Conservation (phyloP, 2,329 filamentous ascomycete species). For the Tolypocladium guangdongense region DNA sequence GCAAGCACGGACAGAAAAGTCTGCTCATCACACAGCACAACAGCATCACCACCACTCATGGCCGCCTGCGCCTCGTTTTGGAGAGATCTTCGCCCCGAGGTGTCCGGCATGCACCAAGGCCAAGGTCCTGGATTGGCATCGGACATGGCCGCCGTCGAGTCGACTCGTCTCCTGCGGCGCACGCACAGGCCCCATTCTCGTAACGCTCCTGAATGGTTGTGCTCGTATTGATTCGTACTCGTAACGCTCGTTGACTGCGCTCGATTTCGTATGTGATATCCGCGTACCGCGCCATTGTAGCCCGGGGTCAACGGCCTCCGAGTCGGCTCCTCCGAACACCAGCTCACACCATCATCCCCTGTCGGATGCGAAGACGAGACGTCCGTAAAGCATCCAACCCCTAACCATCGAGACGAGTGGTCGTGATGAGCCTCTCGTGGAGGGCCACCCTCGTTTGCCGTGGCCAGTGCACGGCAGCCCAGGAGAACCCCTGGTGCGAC, state of each 20-base stretch:
- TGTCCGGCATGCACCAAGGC: background rate
- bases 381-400: background rate
- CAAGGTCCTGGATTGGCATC: background rate
- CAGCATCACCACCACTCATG: background rate
- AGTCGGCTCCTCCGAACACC: background rate
- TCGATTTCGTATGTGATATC: background rate
- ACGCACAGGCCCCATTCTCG: background rate
- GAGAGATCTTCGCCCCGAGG: background rate
- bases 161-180: background rate
- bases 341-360: too few species aligned
- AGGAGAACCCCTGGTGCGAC: background rate
- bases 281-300: too few species aligned
- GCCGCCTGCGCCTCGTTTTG: background rate
- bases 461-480: background rate
- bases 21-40: background rate
- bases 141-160: background rate
- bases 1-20: background rate
- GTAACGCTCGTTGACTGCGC: background rate
- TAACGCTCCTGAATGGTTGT: background rate
- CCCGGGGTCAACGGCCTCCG: background rate
- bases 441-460: background rate
- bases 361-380: too few species aligned
- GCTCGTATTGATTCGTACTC: too few species aligned
- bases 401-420: background rate
- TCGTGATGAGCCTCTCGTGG: too few species aligned